Evolutionary conservation across 1,139 yeast species (phyloP).

Genomic region (Magnusiomyces fungicola): DNA sequence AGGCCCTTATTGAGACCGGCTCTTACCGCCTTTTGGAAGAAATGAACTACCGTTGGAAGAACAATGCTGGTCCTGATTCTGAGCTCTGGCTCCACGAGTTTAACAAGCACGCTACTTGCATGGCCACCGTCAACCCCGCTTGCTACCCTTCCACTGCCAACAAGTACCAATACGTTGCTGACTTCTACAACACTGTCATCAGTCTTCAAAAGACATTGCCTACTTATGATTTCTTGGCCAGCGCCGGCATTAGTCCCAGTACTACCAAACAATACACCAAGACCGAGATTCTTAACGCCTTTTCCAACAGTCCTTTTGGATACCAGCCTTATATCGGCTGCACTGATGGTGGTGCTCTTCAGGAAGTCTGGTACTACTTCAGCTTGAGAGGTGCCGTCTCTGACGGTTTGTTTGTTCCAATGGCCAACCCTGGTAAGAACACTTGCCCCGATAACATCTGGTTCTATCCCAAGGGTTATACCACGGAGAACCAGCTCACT

Average conservation of each 20-base stretch:
- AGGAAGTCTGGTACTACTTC: slow-evolving; percentile 88
- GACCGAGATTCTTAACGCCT: slow-evolving; percentile 56
- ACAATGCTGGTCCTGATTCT: slow-evolving; percentile 66
- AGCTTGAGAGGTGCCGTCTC: slow-evolving; percentile 67
- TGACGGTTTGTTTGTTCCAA: slow-evolving; percentile 56
- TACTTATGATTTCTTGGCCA: slow-evolving; percentile 58
- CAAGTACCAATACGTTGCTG: slow-evolving; percentile 59
- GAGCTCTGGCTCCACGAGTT: slow-evolving; percentile 86
- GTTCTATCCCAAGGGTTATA: slow-evolving; percentile 60
- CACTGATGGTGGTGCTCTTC: slow-evolving; percentile 56
- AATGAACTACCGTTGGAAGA: slow-evolving; percentile 68
- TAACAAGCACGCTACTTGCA: slow-evolving; percentile 93
- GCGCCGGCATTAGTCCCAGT: slow-evolving; percentile 66
- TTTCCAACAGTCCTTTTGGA: slow-evolving; percentile 38
- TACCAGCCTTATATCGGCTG: slow-evolving; percentile 52
- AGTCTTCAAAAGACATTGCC: slow-evolving; percentile 57
- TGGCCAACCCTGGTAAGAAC: slow-evolving; percentile 47
- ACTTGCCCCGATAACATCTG: slow-evolving; percentile 63
- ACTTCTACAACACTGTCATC: slow-evolving; percentile 64
- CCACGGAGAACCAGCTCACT: slow-evolving; percentile 30
- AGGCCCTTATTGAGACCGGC: slow-evolving; percentile 44
- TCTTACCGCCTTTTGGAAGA: slow-evolving; percentile 48
- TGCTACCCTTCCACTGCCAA: slow-evolving; percentile 48
- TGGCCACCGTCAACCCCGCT: slow-evolving; percentile 62
- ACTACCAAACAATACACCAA: slow-evolving; percentile 54